phyloP scores from a whole-genome alignment of 352 stramenopile genomes.

The Aphanomyces astaci region DNA sequence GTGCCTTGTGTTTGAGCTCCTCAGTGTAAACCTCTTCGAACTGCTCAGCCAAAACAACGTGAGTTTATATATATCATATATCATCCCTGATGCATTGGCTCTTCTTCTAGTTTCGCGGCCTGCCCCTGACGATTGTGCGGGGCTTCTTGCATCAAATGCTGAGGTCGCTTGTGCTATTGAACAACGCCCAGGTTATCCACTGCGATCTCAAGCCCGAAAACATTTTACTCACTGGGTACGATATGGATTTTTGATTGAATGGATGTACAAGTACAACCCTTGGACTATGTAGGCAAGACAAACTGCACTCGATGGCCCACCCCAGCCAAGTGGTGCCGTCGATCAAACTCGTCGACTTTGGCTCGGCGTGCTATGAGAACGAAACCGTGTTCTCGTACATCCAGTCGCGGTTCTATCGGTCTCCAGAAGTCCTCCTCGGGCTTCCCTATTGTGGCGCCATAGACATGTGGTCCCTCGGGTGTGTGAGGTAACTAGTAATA shows the following conservation, averaged over 20 bases:
- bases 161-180: conserved; percentile 45
- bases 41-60: conserved; percentile 52
- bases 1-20: conserved; percentile 88
- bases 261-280: neutral
- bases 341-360: conserved; percentile 94
- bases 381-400: conserved; percentile 86
- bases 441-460: conserved; percentile 38
- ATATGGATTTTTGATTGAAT: too few relatives aligned
- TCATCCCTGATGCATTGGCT: neutral
- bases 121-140: conserved; percentile 73
- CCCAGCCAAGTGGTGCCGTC: neutral
- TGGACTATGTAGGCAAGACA: neutral
- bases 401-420: conserved; percentile 86
- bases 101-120: conserved; percentile 75
- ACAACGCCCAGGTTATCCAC: conserved; percentile 72
- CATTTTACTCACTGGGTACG: conserved; percentile 36
- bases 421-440: conserved; percentile 86
- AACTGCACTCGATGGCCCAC: conserved; percentile 19
- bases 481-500: conserved; percentile 26
- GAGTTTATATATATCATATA: neutral
- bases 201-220: conserved; percentile 93
- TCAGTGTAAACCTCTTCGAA: conserved; percentile 87
- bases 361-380: conserved; percentile 73
- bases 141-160: conserved; percentile 68
- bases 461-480: conserved; percentile 42